Percentiles rank a stretch among this genome's conserved stretches.
Evolutionary conservation across 306 rosid species (phyloP).

Genomic region (Crataegus laevigata): DNA sequence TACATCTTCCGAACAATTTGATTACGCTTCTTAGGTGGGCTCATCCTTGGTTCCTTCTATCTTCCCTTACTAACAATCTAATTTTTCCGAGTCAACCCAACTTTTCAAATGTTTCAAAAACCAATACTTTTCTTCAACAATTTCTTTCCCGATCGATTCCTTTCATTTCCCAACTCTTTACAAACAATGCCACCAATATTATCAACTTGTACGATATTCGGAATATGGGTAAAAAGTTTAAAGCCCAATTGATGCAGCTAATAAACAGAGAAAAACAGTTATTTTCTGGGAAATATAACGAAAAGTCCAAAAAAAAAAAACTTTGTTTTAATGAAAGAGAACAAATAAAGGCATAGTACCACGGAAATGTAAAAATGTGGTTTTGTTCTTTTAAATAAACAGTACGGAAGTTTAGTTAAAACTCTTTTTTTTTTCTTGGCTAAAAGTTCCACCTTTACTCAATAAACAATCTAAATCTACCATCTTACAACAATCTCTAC

Average conservation of each 20-base stretch:
- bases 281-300: too few relatives aligned
- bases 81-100: not conserved
- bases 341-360: too few relatives aligned
- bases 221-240: not conserved
- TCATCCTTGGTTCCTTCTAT: not conserved
- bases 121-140: not conserved
- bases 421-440: too few relatives aligned
- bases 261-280: not conserved
- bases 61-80: not conserved
- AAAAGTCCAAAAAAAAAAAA: too few relatives aligned
- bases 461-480: not conserved
- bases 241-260: not conserved
- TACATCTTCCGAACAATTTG: not conserved
- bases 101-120: not conserved
- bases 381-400: too few relatives aligned
- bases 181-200: not conserved
- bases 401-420: too few relatives aligned
- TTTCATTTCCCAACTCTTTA: not conserved
- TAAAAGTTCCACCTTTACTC: not conserved
- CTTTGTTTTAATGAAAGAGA: too few relatives aligned
- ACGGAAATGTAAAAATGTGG: too few relatives aligned
- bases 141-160: not conserved
- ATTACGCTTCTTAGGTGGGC: not conserved
- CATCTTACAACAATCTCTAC: not conserved
- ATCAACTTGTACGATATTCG: not conserved